These are phyloP conservation scores for Aegilops bicornis DNA, from an alignment of 176 grass and related monocot genomes.

Conservation along the genomic window DNA sequence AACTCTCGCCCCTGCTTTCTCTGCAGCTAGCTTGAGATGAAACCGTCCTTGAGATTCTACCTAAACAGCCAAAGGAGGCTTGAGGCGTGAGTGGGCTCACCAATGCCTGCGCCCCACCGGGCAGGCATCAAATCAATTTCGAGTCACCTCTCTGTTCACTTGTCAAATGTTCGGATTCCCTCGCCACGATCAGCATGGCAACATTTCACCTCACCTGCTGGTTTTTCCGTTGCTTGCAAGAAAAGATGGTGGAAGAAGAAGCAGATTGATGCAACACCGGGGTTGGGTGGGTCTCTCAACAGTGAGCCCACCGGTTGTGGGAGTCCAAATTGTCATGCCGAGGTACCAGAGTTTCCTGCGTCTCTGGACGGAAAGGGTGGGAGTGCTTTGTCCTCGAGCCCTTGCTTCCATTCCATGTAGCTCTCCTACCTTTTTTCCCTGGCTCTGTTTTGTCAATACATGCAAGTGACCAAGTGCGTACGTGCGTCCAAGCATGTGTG, in stretches of 20 bases:
- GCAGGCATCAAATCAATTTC: slow-evolving; percentile 26
- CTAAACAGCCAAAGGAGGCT: background rate
- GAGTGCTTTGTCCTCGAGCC: background rate
- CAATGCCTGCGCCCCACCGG: slow-evolving; percentile 20
- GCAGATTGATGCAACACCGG: background rate
- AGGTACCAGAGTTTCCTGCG: background rate
- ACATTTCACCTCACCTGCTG: background rate
- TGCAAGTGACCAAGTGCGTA: background rate
- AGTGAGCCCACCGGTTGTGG: background rate
- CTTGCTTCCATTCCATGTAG: background rate
- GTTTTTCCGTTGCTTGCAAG: background rate
- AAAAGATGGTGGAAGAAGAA: background rate
- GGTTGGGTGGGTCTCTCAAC: slow-evolving; percentile 14
- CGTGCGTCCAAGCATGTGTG: background rate
- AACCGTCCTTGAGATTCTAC: no score
- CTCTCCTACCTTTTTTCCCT: background rate
- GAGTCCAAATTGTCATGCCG: slow-evolving; percentile 42
- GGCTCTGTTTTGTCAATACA: background rate
- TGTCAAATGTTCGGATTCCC: slow-evolving; percentile 46
- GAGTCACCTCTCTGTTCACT: background rate
- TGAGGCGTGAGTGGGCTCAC: slow-evolving; percentile 23
- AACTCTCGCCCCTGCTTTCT: background rate
- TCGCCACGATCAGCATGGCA: slow-evolving; percentile 25
- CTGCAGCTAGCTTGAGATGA: background rate
- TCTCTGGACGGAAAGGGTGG: slow-evolving; percentile 11